Percentiles rank a stretch among this genome's conserved stretches.
Conservation (phyloP, 1,284 basidiomycete genomes). For the Leccinum griseonigrum region DNA sequence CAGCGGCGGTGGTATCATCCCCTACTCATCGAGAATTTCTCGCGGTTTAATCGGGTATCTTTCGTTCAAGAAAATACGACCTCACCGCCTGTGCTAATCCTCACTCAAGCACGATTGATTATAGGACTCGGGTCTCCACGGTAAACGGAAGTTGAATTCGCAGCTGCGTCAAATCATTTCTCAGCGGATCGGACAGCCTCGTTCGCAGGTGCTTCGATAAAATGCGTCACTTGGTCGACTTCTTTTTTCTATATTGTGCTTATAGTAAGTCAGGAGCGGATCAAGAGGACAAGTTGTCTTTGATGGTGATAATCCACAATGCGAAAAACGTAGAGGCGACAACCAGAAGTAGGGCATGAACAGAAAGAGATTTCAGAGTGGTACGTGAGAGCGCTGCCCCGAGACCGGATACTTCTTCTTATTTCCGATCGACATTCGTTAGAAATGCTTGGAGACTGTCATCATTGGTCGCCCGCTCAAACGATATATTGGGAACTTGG, state of each 20-base stretch:
- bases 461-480: too few species aligned
- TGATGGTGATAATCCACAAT: neutral
- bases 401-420: neutral
- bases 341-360: neutral
- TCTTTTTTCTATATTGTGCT: neutral
- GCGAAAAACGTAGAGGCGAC: neutral
- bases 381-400: neutral
- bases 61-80: too few species aligned
- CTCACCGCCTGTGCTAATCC: neutral
- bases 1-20: too few species aligned
- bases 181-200: neutral
- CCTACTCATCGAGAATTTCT: too few species aligned
- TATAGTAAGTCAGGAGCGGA: slow-evolving; percentile 1
- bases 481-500: neutral
- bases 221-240: neutral
- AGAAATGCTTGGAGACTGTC: too few species aligned
- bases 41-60: too few species aligned
- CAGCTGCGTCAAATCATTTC: slow-evolving; percentile 1
- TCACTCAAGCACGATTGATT: neutral
- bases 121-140: neutral
- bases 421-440: too few species aligned
- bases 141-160: neutral
- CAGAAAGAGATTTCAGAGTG: neutral
- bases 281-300: neutral
- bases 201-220: neutral